These are phyloP conservation scores for Chaetoscypha palmicola DNA, from an alignment of 2,329 filamentous ascomycete genomes.

Conservation along the genomic window DNA sequence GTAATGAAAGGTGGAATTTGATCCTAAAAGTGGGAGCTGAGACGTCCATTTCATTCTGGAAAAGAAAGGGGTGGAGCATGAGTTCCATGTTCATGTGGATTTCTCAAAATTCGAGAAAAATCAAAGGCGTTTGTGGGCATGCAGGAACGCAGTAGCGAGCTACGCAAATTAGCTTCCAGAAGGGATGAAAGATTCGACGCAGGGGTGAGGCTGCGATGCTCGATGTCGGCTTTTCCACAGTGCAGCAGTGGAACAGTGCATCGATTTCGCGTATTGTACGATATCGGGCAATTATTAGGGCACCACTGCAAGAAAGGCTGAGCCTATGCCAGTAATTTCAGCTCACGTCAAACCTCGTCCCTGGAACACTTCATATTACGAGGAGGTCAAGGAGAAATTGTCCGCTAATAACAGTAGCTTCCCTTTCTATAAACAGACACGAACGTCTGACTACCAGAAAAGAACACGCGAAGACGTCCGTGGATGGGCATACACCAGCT, in stretches of 20 bases:
- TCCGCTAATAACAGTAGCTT: no score
- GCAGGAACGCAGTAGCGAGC: slow-evolving; percentile 6
- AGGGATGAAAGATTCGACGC: slow-evolving; percentile 3
- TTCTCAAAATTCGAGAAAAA: slow-evolving; percentile 2
- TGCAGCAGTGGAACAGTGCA: background rate
- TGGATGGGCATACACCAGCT: background rate
- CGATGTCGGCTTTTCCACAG: no score
- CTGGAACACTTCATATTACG: background rate
- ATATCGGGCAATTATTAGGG: background rate
- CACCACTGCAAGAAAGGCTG: background rate
- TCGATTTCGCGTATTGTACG: background rate
- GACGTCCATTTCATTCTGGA: slow-evolving; percentile 1
- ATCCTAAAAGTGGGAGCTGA: background rate
- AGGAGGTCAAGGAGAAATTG: background rate
- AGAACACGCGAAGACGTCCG: no score
- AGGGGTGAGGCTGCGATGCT: background rate
- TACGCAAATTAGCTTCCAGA: slow-evolving; percentile 9
- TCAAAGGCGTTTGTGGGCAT: slow-evolving; percentile 2
- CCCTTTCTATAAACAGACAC: background rate
- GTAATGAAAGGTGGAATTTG: background rate
- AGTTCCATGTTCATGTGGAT: background rate
- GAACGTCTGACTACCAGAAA: background rate
- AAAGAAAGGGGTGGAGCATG: background rate
- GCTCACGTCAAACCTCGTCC: background rate
- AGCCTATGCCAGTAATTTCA: background rate